Evolutionary conservation across 768 basidiomycete genomes (phyloP), one percentile per base, ranked within the genome.

Genomic region (Lactarius tabidus): DNA sequence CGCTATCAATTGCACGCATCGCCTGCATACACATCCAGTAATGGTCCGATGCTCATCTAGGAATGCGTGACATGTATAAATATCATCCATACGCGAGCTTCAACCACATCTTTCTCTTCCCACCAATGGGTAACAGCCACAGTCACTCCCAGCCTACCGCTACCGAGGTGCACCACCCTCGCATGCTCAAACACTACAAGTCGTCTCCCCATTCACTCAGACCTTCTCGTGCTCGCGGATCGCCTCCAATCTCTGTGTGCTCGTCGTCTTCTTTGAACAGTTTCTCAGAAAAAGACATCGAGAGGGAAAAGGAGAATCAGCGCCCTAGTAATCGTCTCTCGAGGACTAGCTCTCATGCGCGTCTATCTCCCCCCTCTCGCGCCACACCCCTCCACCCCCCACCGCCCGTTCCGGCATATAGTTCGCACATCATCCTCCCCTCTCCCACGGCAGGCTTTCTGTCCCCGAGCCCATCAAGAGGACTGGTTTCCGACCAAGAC

Each of bases 401-500:
- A 57, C 57, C 51, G 52, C 57, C 60, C 36, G 35, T 62, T 54
- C 57, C 67, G 26, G 29, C 38, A 7, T 23, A 55, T 14, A 33
- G 48, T 8, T 14, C 59, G 1, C 64, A 60, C 17, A 33, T 66
- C 15, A n/a, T 45, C 20, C 66, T 69, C 29, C 68, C 68, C 43
- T 64, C 68, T 9, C 68, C 68, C 17, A 45, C 68, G 2, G 68
- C 68, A 10, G 68, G 68, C 56, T 62, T 69, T 39, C 36, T 67
- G 28, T 53, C 59, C 12, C 28, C 62, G 48, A 15, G 41, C 14
- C 3, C 28, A 10, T 43, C 39, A 18, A 59, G 33, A 54, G 57
- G 57, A 9, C 35, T 38, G 1, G 23, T 31, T n/a, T 54, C 65
- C n/a, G 51, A 62, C n/a, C 35, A 48, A 10, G 64, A 65, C 39